Percentiles rank a stretch among this genome's conserved stretches.
Conservation (phyloP, 805 yeast species). For the Saturnispora zaruensis region DNA sequence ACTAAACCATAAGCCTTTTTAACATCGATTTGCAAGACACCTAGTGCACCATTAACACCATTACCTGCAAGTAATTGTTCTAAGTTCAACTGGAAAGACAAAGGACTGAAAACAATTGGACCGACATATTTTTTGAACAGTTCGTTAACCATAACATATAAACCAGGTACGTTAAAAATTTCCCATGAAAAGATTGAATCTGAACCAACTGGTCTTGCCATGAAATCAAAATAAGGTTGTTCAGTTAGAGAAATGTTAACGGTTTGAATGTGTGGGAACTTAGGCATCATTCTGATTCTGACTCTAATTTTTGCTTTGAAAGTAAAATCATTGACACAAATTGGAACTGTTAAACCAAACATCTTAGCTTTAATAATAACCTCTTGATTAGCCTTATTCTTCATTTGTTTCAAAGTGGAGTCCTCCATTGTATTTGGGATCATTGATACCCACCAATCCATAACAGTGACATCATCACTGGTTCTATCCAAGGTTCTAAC, state of each 20-base stretch:
- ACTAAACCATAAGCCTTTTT: constrained; percentile 60
- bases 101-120: constrained; percentile 80
- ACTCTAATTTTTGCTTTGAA: constrained; percentile 69
- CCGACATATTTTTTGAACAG: constrained; percentile 83
- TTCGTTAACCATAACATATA: constrained; percentile 71
- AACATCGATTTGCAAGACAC: constrained; percentile 66
- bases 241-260: constrained; percentile 78
- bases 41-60: constrained; percentile 71
- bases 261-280: constrained; percentile 91
- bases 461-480: constrained; percentile 86
- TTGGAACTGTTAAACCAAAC: constrained; percentile 79
- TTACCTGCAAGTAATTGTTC: constrained; percentile 85
- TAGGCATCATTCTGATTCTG: constrained; percentile 79
- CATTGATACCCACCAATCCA: constrained; percentile 94
- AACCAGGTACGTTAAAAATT: constrained; percentile 77
- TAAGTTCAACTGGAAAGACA: constrained; percentile 85
- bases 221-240: constrained; percentile 84
- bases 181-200: constrained; percentile 85
- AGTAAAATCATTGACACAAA: constrained; percentile 71
- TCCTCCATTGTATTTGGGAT: constrained; percentile 88
- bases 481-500: constrained; percentile 88
- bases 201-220: constrained; percentile 63
- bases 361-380: constrained; percentile 66
- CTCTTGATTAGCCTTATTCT: constrained; percentile 75
- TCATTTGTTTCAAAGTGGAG: constrained; percentile 74